Evolutionary conservation across 2,329 filamentous ascomycete genomes (phyloP).

Genomic region (Metarhizium sp.): DNA sequence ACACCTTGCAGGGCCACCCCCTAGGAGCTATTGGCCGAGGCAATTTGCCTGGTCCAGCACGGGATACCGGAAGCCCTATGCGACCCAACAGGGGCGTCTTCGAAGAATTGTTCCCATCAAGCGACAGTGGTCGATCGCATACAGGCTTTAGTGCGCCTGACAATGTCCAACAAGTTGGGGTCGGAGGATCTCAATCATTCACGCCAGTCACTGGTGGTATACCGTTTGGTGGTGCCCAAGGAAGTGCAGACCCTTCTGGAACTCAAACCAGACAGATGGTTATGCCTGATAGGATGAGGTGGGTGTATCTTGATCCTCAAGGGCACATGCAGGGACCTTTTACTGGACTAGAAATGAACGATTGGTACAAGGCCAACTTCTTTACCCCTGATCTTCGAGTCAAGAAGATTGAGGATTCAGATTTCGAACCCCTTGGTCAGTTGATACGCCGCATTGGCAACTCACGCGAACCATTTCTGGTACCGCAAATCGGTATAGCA

Average conservation of each 20-base stretch:
- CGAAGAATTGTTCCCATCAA: conserved; percentile 42
- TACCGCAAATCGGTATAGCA: conserved; percentile 91
- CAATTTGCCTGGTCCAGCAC: conserved; percentile 41
- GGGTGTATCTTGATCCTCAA: conserved; percentile 95
- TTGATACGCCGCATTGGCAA: conserved; percentile 94
- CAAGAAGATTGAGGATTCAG: conserved; percentile 85
- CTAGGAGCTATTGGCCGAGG: conserved; percentile 60
- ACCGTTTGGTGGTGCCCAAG: conserved; percentile 25
- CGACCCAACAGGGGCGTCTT: conserved; percentile 44
- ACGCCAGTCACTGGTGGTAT: conserved; percentile 25
- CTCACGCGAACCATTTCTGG: conserved; percentile 92
- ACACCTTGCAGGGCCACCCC: conserved; percentile 48
- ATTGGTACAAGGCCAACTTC: conserved; percentile 99
- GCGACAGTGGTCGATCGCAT: conserved; percentile 22
- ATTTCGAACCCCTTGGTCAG: conserved; percentile 92
- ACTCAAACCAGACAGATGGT: conserved; percentile 84
- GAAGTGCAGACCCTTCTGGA: conserved; percentile 41
- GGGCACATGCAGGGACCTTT: conserved; percentile 89
- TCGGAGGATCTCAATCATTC: conserved; percentile 25
- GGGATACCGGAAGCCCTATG: conserved; percentile 52
- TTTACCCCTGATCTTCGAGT: conserved; percentile 92
- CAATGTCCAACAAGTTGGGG: conserved; percentile 21
- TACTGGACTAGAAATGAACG: conserved; percentile 96
- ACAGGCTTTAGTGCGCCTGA: conserved; percentile 29
- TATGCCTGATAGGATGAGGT: conserved; percentile 97